Base-by-base conservation (phyloP, 2,329 filamentous ascomycete genomes). In the Orbilia oligospora region DNA sequence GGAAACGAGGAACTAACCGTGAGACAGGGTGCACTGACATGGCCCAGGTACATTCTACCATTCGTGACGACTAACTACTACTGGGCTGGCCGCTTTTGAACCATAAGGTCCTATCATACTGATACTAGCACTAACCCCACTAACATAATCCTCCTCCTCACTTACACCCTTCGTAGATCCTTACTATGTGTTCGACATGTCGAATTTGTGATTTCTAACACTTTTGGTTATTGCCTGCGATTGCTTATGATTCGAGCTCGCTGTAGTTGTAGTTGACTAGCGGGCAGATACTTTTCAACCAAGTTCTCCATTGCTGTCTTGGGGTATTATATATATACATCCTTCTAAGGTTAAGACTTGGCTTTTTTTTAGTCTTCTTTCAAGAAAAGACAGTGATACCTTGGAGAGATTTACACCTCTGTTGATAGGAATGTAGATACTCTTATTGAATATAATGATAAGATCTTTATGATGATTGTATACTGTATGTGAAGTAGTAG, bases 1-100 rank as follows among this genome's bases (percentile, higher is more conserved):
- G 46, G 41, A n/a, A 65, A 48, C 22, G 30, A 65, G 51, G 67
- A 64, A 71, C 72, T 77, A 66, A 77, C 64, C 33, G 72, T 76
- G 72, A 76, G 65, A 69, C 65, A 76, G 72, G 49, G 30, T 69
- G 64, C 65, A 77, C 72, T 77, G 64, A 77, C 65, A 64, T 69
- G 70, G 49, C 20, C 46, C 48, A 36, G 41, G 12, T 64, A 46
- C 8, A 46, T 20, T 33, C 18, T 48, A 20, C 24, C 22, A 44
- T 24, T 12, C 18, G 66, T 77, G 65, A 70, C 64, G 72, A 71
- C 66, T 63, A 30, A 30, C 27, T 30, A 14, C 48, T 20, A 48
- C n/a, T 38, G 53, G 53, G 22, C 18, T 12, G 27, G 18, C 18
- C 4, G 30, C 16, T 20, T 20, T 20, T 46, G 16, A 18, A 36